A percentile compares a stretch with the other conserved stretches of the same genome.
Evolutionary conservation across 805 yeast genomes (phyloP).

Genomic region (Yueomyces sp.): DNA sequence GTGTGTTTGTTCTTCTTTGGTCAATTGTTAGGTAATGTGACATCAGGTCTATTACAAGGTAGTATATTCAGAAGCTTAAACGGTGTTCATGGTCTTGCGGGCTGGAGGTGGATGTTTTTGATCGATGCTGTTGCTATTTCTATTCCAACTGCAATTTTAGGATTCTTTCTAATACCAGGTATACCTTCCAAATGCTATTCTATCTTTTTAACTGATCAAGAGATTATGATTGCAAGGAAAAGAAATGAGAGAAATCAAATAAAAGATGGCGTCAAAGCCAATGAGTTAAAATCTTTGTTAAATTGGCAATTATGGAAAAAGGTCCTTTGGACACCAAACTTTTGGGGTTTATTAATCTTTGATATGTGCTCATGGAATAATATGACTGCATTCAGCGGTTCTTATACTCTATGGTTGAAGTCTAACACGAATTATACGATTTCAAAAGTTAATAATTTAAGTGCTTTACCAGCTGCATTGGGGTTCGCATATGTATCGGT

Average conservation of each 20-base stretch:
- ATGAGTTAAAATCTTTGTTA: constrained; percentile 19
- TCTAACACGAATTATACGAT: constrained; percentile 31
- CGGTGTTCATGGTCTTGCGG: constrained; percentile 33
- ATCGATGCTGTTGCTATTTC: constrained; percentile 43
- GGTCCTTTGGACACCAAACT: constrained; percentile 38
- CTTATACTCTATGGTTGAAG: constrained; percentile 50
- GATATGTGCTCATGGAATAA: constrained; percentile 52
- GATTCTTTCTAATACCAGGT: constrained; percentile 37
- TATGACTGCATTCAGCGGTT: constrained; percentile 42
- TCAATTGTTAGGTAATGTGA: constrained; percentile 32
- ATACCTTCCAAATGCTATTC: constrained; percentile 51
- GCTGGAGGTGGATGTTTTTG: constrained; percentile 61
- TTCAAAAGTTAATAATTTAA: constrained; percentile 34
- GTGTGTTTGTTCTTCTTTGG: constrained; percentile 54
- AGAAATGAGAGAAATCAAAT: constrained; percentile 27
- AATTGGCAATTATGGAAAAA: constrained; percentile 38
- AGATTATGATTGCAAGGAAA: constrained; percentile 38
- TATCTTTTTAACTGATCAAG: constrained; percentile 42
- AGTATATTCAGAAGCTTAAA: constrained; percentile 28
- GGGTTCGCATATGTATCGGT: constrained; percentile 39
- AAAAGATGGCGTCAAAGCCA: constrained; percentile 17
- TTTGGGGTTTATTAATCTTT: constrained; percentile 42
- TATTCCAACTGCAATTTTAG: constrained; percentile 37
- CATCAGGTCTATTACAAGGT: constrained; percentile 41
- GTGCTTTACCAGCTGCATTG: constrained; percentile 45